Base-by-base conservation (phyloP, 306 rosid species). In the Ormosia emarginata region DNA sequence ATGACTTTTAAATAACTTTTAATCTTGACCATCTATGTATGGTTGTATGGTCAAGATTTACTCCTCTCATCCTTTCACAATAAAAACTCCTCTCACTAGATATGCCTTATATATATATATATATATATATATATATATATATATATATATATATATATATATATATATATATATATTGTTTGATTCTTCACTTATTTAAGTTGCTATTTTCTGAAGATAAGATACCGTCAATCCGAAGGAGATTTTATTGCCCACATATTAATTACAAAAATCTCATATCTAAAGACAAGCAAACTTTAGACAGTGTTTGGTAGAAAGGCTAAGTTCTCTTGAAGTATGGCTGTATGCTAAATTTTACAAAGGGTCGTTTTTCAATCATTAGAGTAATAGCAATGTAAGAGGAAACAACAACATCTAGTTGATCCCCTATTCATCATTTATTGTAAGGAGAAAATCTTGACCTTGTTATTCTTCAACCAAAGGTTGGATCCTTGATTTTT, bases 351-450 rank as follows among this genome's bases (percentile, higher is more conserved):
- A 12, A 50, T 50, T 50, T 50, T 50, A 52, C 29, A 52, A 52
- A 18, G 13, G 63, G 33, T 56, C 14, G 14, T 18, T 24, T 8
- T 57, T 24, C 0, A 57, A 57, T 9, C 36, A 9, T 57, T 57
- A 57, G 14, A 24, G 8, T 29, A 57, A 18, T 6, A 6, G 7
- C 17, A 17, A 55, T 7, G 62, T 8, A 18, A 17, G 32, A 9
- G 32, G 4, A 55, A 17, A 55, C 32, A 47, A 33, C 4, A 72
- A 64, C 64, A 52, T 74, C 33, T 32, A 14, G 46, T 44, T 75
- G 44, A 70, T 75, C 70, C 80, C 46, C 71, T 5, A 46, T 76
- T 15, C 46, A 76, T n/a, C 12, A 62, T 76, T 47, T 47, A 47
- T 76, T 0, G 49, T 46, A 9, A 47, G 32, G 13, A 47, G 49